These are phyloP conservation scores for Calophaca sinica DNA, from an alignment of 306 rosid species.

Conservation along the genomic window DNA sequence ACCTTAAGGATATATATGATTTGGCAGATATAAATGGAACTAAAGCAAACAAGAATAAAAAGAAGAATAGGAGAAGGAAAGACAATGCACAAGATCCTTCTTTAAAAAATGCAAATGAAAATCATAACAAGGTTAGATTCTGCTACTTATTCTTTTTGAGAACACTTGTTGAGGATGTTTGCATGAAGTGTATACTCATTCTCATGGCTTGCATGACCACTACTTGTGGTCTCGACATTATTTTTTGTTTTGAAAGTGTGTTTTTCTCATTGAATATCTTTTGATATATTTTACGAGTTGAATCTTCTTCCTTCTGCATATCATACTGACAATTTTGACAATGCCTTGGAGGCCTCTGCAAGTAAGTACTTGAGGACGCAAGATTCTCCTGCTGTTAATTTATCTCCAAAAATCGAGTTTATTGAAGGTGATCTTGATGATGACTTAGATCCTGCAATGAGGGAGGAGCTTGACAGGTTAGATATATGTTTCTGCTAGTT, in stretches of 20 bases:
- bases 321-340: constrained; percentile 53
- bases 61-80: constrained; percentile 82
- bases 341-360: constrained; percentile 51
- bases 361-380: too few relatives aligned
- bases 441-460: constrained; percentile 10
- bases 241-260: constrained; percentile 10
- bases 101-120: constrained; percentile 55
- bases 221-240: neutral
- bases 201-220: neutral
- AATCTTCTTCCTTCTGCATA: constrained; percentile 56
- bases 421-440: constrained; percentile 41
- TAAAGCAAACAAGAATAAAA: constrained; percentile 71
- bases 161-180: neutral
- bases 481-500: constrained; percentile 35
- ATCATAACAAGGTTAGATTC: constrained; percentile 60
- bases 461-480: constrained; percentile 27
- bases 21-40: constrained; percentile 70
- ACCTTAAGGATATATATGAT: constrained; percentile 36
- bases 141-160: constrained; percentile 17
- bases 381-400: constrained; percentile 4
- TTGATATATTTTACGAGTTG: constrained; percentile 59
- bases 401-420: neutral
- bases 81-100: constrained; percentile 69
- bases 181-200: neutral
- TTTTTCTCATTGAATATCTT: constrained; percentile 36